Conservation (phyloP, 208 protist species). For the Trypanosomatidae sp. region DNA sequence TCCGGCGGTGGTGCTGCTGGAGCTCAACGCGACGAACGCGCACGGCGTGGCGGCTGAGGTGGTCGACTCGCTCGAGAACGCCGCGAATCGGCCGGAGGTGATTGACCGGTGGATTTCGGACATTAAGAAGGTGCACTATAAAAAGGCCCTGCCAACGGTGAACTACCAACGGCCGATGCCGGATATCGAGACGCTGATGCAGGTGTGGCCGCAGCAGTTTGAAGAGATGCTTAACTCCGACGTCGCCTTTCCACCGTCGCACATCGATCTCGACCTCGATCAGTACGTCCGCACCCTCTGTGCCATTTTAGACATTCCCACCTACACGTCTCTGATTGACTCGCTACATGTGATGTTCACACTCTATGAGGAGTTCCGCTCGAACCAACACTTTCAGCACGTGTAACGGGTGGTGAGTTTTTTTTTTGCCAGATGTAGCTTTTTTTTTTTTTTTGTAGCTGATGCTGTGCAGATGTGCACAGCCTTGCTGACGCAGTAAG, state of each 20-base stretch:
- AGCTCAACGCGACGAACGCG: constrained; percentile 85
- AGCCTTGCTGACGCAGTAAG: too few species aligned
- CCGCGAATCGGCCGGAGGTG: constrained; percentile 93
- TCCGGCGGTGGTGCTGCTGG: constrained; percentile 91
- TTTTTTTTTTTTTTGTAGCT: too few species aligned
- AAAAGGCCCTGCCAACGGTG: constrained; percentile 95
- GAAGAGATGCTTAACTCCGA: constrained; percentile 93
- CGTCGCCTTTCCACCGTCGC: constrained; percentile 83
- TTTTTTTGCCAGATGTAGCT: too few species aligned
- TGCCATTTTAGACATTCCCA: constrained; percentile 97
- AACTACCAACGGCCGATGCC: constrained; percentile 97
- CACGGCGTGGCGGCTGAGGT: constrained; percentile 68
- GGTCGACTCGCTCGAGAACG: constrained; percentile 95
- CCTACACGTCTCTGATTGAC: constrained; percentile 96
- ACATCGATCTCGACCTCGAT: constrained; percentile 94
- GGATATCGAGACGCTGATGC: constrained; percentile 95
- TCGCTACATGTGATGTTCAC: constrained; percentile 98
- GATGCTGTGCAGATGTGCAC: too few species aligned
- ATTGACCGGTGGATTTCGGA: constrained; percentile 96
- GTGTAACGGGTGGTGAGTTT: too few species aligned
- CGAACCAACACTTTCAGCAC: constrained; percentile 94
- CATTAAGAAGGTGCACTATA: constrained; percentile 96
- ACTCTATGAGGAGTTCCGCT: constrained; percentile 96
- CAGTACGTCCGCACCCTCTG: constrained; percentile 95
- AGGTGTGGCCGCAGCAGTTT: constrained; percentile 95